Evolutionary conservation across 805 yeast species (phyloP).

Genomic region (Saccharomycopsis babjevae): DNA sequence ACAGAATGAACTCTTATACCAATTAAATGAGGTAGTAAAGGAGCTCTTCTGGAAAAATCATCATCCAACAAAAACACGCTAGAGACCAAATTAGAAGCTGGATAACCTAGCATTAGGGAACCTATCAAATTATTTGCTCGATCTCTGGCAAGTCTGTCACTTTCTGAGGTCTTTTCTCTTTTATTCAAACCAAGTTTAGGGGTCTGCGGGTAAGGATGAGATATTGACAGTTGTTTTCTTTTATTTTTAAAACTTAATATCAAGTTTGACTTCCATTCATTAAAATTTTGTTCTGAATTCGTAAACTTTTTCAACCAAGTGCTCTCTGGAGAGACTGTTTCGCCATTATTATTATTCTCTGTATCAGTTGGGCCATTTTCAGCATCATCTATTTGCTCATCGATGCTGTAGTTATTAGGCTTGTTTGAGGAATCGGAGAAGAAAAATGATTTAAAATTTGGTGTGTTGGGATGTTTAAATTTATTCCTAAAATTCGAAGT

Average conservation of each 20-base stretch:
- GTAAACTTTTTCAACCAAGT: slow-evolving; percentile 16
- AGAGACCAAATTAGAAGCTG: slow-evolving; percentile 66
- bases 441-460: slow-evolving; percentile 8
- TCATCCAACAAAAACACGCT: slow-evolving; percentile 71
- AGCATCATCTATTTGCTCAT: background rate
- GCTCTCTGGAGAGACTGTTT: background rate
- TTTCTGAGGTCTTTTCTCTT: slow-evolving; percentile 7
- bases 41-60: slow-evolving; percentile 67
- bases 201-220: background rate
- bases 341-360: background rate
- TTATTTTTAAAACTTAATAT: slow-evolving; percentile 13
- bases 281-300: slow-evolving; percentile 13
- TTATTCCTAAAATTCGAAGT: background rate
- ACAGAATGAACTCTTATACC: slow-evolving; percentile 52
- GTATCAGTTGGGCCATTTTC: background rate
- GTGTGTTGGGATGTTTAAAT: slow-evolving; percentile 10
- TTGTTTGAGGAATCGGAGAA: background rate
- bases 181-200: background rate
- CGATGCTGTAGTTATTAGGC: background rate
- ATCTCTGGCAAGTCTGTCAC: slow-evolving; percentile 8
- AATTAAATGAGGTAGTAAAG: slow-evolving; percentile 64
- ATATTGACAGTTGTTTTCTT: background rate
- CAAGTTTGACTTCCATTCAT: slow-evolving; percentile 16
- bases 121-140: slow-evolving; percentile 28
- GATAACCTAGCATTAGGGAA: slow-evolving; percentile 54